A percentile compares a stretch with the other conserved stretches of the same genome.
Conservation (phyloP, 1,139 yeast genomes). For the Blastobotrys raffinosifermentans region DNA sequence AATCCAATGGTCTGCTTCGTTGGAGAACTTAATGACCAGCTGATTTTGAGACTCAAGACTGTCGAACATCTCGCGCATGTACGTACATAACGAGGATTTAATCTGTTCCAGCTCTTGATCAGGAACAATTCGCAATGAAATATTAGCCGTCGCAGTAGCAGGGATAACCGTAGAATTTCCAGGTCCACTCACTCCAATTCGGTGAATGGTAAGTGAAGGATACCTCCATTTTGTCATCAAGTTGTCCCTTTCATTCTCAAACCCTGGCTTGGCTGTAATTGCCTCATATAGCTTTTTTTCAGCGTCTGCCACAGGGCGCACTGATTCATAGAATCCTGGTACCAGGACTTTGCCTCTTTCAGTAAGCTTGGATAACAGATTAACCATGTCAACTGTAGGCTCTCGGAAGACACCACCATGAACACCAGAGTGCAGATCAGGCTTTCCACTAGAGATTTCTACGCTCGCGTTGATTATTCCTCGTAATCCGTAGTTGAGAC, state of each 20-base stretch:
- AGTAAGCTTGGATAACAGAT: constrained; percentile 58
- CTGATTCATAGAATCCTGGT: constrained; percentile 65
- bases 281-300: constrained; percentile 60
- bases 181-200: constrained; percentile 83
- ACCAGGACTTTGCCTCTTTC: constrained; percentile 55
- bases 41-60: constrained; percentile 54
- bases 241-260: constrained; percentile 40
- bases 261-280: constrained; percentile 44
- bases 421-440: constrained; percentile 94
- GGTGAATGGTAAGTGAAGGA: constrained; percentile 89
- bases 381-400: constrained; percentile 82
- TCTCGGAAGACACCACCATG: constrained; percentile 91
- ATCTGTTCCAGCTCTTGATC: constrained; percentile 65
- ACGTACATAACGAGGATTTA: constrained; percentile 44
- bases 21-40: constrained; percentile 53
- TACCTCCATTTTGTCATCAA: constrained; percentile 83
- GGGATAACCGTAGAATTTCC: constrained; percentile 88
- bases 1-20: constrained; percentile 94
- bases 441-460: constrained; percentile 60
- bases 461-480: constrained; percentile 84
- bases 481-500: constrained; percentile 87
- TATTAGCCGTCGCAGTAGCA: constrained; percentile 63
- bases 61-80: constrained; percentile 43
- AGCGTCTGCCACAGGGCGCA: constrained; percentile 47
- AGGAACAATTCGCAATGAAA: constrained; percentile 86